Evolutionary conservation across 169 alveolate genomes (phyloP), one percentile per base, ranked within the genome.

Genomic region (Sarcocystis neurona): DNA sequence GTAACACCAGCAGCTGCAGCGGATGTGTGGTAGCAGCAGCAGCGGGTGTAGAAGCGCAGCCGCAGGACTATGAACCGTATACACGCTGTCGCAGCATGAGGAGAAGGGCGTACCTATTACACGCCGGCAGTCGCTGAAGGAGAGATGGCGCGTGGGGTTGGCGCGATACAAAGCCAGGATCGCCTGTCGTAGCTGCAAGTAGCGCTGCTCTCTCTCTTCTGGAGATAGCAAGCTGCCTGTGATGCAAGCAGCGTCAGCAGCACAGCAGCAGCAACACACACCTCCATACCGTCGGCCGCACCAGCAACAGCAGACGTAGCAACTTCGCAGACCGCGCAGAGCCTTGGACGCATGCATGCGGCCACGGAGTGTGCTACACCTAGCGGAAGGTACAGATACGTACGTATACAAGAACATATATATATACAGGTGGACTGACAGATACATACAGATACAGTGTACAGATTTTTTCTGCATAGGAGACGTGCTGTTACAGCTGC

Each of bases 91-190:
- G n/a, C n/a, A n/a, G n/a, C n/a, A n/a, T n/a, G n/a, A n/a, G n/a
- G n/a, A n/a, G n/a, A n/a, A n/a, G 27, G 18, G 20, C 79, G 53
- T n/a, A 84, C 89, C 78, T 18, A 87, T 72, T 32, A 32, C 32
- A 27, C 43, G 46, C 4, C 91, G 87, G 80, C 91, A 87, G 20
- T 87, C 91, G 18, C 87, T 68, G 77, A 70, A 70, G 47, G 91
- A 87, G 43, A 87, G 68, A 46, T 87, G 34, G 70, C 53, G 43
- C 15, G 50, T 47, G 41, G 91, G 91, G 68, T 87, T 68, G 3
- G n/a, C 44, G 37, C 91, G 47, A 53, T 87, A 87, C 47, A 32
- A 66, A 50, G 39, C 68, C 18, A 87, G 58, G 68, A 87, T 34
- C 48, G 78, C 47, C 44, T 87, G 78, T 5, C 91, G 66, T 10